phyloP scores from a whole-genome alignment of 1,284 basidiomycete genomes.

The Cryptococcus sp. region DNA sequence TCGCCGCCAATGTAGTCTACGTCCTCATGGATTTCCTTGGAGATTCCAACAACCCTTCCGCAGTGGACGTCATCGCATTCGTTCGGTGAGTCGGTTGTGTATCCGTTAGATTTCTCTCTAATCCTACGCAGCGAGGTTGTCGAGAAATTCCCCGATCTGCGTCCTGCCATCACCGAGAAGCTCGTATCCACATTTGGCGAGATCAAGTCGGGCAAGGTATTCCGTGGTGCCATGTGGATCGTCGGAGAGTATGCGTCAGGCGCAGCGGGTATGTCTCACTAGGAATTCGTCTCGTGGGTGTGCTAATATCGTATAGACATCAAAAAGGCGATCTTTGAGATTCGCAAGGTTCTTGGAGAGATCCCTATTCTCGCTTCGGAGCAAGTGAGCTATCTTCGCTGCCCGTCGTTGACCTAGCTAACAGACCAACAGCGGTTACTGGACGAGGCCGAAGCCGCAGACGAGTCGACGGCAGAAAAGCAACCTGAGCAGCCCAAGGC shows the following conservation, averaged over 20 bases:
- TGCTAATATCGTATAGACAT: constrained; percentile 58
- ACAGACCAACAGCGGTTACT: constrained; percentile 58
- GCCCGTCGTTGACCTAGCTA: not conserved
- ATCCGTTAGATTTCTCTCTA: not conserved
- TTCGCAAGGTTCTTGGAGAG: constrained; percentile 88
- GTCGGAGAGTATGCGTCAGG: constrained; percentile 89
- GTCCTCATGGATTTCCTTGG: constrained; percentile 98
- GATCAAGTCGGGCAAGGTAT: constrained; percentile 97
- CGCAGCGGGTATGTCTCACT: constrained; percentile 12
- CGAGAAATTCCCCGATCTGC: constrained; percentile 92
- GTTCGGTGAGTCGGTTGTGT: constrained; percentile 63
- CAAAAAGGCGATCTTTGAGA: constrained; percentile 71
- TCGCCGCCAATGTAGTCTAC: constrained; percentile 93
- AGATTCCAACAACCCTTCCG: constrained; percentile 92
- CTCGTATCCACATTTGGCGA: constrained; percentile 80
- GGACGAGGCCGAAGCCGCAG: constrained; percentile 69
- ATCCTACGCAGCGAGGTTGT: constrained; percentile 74
- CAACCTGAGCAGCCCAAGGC: constrained; percentile 53
- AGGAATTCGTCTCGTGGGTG: no score
- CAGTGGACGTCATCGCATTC: constrained; percentile 93
- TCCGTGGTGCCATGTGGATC: constrained; percentile 96
- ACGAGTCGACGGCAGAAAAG: constrained; percentile 49
- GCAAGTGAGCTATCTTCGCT: constrained; percentile 56
- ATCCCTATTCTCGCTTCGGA: constrained; percentile 93
- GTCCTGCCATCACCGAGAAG: constrained; percentile 80